Percentiles rank a stretch among this genome's conserved stretches.
Conservation (phyloP, 2,329 filamentous ascomycete species). For the Penicillium sp. region DNA sequence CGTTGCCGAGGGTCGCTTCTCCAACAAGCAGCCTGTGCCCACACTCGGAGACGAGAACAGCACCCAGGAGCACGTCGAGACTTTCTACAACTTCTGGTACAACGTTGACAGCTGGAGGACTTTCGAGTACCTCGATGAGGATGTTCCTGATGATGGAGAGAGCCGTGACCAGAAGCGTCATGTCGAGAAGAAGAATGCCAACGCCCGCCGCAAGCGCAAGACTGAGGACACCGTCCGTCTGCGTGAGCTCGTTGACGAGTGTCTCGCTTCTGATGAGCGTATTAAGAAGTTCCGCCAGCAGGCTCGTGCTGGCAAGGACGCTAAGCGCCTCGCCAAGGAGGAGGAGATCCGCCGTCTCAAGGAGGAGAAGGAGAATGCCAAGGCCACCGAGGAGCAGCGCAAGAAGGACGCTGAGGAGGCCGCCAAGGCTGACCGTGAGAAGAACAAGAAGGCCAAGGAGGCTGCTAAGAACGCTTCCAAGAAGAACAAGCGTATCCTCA, state of each 20-base stretch:
- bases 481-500: constrained; percentile 99
- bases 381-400: constrained; percentile 77
- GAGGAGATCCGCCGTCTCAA: constrained; percentile 82
- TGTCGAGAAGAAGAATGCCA: constrained; percentile 97
- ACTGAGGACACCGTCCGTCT: constrained; percentile 92
- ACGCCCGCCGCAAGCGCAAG: constrained; percentile 99
- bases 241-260: constrained; percentile 84
- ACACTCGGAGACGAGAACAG: constrained; percentile 80
- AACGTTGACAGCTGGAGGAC: constrained; percentile 97
- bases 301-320: constrained; percentile 92
- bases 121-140: constrained; percentile 98
- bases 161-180: constrained; percentile 99
- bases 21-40: constrained; percentile 84
- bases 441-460: constrained; percentile 94
- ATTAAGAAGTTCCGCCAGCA: constrained; percentile 97
- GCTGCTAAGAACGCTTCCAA: constrained; percentile 98
- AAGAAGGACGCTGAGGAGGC: constrained; percentile 81
- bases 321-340: constrained; percentile 87
- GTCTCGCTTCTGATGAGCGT: constrained; percentile 80
- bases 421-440: constrained; percentile 80
- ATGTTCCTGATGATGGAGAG: constrained; percentile 97
- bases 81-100: constrained; percentile 99
- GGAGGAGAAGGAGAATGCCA: constrained; percentile 80
- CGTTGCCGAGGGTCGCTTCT: constrained; percentile 90
- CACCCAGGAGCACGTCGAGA: constrained; percentile 84